Percentiles rank a stretch among this genome's conserved stretches.
These are phyloP conservation scores for Lactifluus piperatus DNA, from an alignment of 768 basidiomycete species.

Conservation along the genomic window DNA sequence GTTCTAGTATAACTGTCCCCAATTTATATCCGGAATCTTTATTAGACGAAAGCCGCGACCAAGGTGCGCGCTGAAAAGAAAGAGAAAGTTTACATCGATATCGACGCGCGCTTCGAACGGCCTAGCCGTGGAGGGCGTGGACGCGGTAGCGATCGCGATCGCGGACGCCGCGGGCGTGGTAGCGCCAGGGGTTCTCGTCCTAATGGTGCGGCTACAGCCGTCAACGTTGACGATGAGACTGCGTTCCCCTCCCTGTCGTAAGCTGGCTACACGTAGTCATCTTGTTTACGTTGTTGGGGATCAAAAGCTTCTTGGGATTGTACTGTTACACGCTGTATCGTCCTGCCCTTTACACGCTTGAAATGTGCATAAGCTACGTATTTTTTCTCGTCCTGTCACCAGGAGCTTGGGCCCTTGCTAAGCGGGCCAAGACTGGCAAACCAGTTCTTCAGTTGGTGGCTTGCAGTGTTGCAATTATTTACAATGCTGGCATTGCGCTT, in stretches of 20 bases:
- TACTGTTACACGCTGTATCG: slow-evolving; percentile 18
- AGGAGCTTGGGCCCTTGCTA: no score
- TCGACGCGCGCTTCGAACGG: slow-evolving; percentile 83
- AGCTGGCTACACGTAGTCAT: slow-evolving; percentile 6
- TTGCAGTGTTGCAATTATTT: no score
- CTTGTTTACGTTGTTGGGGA: slow-evolving; percentile 9
- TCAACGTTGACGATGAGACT: slow-evolving; percentile 74
- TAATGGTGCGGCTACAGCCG: slow-evolving; percentile 30
- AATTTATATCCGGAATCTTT: not conserved
- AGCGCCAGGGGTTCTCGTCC: slow-evolving; percentile 36
- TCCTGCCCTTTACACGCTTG: slow-evolving; percentile 14
- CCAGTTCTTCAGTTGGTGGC: not conserved
- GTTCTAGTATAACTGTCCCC: not conserved
- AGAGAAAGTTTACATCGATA: slow-evolving; percentile 87
- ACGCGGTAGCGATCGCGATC: slow-evolving; percentile 37
- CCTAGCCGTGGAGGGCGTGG: slow-evolving; percentile 62
- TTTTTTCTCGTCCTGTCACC: not conserved
- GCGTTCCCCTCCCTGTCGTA: slow-evolving; percentile 85
- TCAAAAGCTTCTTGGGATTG: slow-evolving; percentile 19
- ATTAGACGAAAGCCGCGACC: slow-evolving; percentile 59
- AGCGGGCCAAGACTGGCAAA: not conserved
- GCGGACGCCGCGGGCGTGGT: slow-evolving; percentile 34
- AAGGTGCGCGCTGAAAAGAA: slow-evolving; percentile 74
- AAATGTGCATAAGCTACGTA: slow-evolving; percentile 20
- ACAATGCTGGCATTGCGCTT: no score